Evolutionary conservation across 306 rosid species (phyloP).

Genomic region (Lathyrus tuberosus): DNA sequence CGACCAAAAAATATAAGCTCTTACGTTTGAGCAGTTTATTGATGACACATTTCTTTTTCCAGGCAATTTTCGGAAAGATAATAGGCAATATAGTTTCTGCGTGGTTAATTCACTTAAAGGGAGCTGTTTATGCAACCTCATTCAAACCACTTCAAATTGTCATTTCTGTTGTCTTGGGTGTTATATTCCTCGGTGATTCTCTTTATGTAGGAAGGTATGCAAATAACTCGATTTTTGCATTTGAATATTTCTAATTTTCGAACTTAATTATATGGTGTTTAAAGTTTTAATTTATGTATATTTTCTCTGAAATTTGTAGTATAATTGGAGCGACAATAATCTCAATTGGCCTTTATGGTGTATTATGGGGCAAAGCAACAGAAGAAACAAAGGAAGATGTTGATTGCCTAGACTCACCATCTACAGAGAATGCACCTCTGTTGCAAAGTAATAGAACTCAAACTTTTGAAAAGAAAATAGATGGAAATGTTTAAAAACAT

Average conservation of each 20-base stretch:
- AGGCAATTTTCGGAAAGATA: slow-evolving; percentile 79
- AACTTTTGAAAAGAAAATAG: slow-evolving; percentile 35
- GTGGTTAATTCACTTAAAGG: slow-evolving; percentile 76
- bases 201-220: slow-evolving; percentile 84
- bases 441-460: slow-evolving; percentile 48
- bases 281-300: background rate
- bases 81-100: slow-evolving; percentile 63
- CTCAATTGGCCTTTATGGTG: slow-evolving; percentile 81
- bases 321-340: slow-evolving; percentile 76
- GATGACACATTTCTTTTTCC: background rate
- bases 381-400: slow-evolving; percentile 55
- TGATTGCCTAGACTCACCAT: slow-evolving; percentile 46
- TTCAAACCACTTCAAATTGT: slow-evolving; percentile 86
- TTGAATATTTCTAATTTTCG: background rate
- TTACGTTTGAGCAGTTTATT: background rate
- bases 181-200: slow-evolving; percentile 69
- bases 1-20: background rate
- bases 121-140: slow-evolving; percentile 71
- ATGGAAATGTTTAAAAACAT: slow-evolving; percentile 28
- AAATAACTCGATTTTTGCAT: too few relatives aligned
- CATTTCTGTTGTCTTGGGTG: slow-evolving; percentile 77
- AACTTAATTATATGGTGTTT: background rate
- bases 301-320: slow-evolving; percentile 43
- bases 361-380: slow-evolving; percentile 84
- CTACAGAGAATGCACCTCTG: slow-evolving; percentile 64